These are phyloP conservation scores for Spathaspora arborariae DNA, from an alignment of 805 yeast genomes.

Conservation along the genomic window DNA sequence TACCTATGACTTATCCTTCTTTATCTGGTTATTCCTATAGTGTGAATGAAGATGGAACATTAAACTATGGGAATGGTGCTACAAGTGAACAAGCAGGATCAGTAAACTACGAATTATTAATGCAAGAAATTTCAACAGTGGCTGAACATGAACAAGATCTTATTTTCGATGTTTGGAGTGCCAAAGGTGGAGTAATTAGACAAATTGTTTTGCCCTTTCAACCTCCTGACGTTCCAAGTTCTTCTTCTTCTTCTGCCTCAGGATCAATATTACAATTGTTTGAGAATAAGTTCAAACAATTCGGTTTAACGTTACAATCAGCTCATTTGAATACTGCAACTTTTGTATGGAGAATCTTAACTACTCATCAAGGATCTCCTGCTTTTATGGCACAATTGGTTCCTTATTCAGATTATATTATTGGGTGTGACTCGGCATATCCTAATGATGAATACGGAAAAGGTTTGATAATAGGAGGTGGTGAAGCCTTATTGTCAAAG, in stretches of 20 bases:
- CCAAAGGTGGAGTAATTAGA: constrained; percentile 69
- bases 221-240: constrained; percentile 5
- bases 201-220: constrained; percentile 25
- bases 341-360: constrained; percentile 81
- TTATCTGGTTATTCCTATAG: constrained; percentile 25
- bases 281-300: constrained; percentile 37
- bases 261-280: constrained; percentile 11
- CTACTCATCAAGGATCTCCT: constrained; percentile 71
- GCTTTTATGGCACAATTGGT: constrained; percentile 79
- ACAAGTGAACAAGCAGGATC: constrained; percentile 31
- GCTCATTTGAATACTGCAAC: constrained; percentile 73
- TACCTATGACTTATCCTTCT: constrained; percentile 37
- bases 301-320: constrained; percentile 74
- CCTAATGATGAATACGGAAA: constrained; percentile 55
- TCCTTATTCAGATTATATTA: constrained; percentile 82
- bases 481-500: constrained; percentile 72
- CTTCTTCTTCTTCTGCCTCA: not conserved
- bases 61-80: constrained; percentile 31
- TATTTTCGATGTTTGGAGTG: constrained; percentile 72
- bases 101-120: constrained; percentile 40
- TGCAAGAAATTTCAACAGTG: constrained; percentile 38
- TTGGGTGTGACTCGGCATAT: constrained; percentile 55
- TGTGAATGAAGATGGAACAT: constrained; percentile 39
- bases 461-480: constrained; percentile 82
- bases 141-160: constrained; percentile 34